These are phyloP conservation scores for Tuber umbilicatum DNA, from an alignment of 495 filamentous ascomycete genomes.

Conservation along the genomic window DNA sequence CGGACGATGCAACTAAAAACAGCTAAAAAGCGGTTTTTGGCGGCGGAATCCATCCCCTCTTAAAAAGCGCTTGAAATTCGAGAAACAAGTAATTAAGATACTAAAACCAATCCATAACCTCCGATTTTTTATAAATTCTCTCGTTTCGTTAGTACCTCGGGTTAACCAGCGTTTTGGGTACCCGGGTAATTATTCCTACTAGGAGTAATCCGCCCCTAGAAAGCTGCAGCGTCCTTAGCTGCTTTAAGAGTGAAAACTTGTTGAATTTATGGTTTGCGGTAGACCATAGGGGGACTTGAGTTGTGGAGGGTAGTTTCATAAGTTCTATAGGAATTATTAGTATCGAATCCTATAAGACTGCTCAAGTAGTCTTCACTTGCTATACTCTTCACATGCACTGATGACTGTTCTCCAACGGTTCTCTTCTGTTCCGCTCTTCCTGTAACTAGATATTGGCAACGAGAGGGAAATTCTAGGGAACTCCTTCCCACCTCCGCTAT, in stretches of 20 bases:
- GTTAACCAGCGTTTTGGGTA: no score
- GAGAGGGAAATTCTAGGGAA: not conserved
- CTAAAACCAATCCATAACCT: no score
- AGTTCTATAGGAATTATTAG: not conserved
- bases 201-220: not conserved
- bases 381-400: not conserved
- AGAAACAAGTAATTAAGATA: no score
- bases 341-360: not conserved
- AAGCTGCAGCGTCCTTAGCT: not conserved
- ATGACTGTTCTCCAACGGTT: not conserved
- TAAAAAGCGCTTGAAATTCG: no score
- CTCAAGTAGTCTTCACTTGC: not conserved
- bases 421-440: not conserved
- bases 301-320: not conserved
- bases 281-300: not conserved
- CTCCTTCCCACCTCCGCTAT: not conserved
- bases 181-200: no score
- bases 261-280: not conserved
- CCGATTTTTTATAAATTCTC: no score
- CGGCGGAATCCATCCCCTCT: no score
- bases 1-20: no score
- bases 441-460: not conserved
- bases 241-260: not conserved
- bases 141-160: no score
- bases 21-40: no score